Evolutionary conservation across 345 rosid genomes (phyloP).

Genomic region (Turnera subulata): DNA sequence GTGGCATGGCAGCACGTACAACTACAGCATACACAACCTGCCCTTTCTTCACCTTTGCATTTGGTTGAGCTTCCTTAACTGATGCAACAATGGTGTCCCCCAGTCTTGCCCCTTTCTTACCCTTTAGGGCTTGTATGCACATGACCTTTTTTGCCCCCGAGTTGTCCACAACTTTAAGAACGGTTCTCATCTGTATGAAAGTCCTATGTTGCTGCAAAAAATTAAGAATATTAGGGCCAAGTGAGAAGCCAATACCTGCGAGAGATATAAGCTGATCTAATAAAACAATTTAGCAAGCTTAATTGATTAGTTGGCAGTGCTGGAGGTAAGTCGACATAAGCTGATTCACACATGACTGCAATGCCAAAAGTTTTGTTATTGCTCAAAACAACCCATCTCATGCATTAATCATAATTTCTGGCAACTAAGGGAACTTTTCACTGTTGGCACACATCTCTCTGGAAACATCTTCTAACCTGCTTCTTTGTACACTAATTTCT

Average conservation of each 20-base stretch:
- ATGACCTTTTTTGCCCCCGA: slow-evolving; percentile 85
- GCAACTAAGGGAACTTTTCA: too few relatives aligned
- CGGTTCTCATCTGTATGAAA: slow-evolving; percentile 86
- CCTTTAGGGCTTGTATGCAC: slow-evolving; percentile 81
- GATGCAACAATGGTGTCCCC: slow-evolving; percentile 84
- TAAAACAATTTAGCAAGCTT: background rate
- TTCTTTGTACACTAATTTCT: too few relatives aligned
- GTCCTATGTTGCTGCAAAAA: slow-evolving; percentile 55
- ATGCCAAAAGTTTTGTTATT: too few relatives aligned
- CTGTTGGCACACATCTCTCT: too few relatives aligned
- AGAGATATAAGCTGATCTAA: background rate
- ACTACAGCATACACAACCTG: slow-evolving; percentile 75
- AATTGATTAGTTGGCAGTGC: too few relatives aligned
- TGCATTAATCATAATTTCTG: too few relatives aligned
- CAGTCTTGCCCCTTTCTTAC: slow-evolving; percentile 74
- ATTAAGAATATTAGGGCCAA: background rate
- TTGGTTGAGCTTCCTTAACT: slow-evolving; percentile 87
- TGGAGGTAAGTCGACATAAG: too few relatives aligned
- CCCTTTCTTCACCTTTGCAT: slow-evolving; percentile 95
- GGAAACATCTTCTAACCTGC: too few relatives aligned
- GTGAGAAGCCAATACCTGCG: background rate
- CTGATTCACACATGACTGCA: too few relatives aligned
- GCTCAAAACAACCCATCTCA: too few relatives aligned
- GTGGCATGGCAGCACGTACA: slow-evolving; percentile 84
- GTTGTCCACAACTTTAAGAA: slow-evolving; percentile 83